Evolutionary conservation across 371 early-diverging fungal genomes (phyloP).

Genomic region (Mucor ambiguus): DNA sequence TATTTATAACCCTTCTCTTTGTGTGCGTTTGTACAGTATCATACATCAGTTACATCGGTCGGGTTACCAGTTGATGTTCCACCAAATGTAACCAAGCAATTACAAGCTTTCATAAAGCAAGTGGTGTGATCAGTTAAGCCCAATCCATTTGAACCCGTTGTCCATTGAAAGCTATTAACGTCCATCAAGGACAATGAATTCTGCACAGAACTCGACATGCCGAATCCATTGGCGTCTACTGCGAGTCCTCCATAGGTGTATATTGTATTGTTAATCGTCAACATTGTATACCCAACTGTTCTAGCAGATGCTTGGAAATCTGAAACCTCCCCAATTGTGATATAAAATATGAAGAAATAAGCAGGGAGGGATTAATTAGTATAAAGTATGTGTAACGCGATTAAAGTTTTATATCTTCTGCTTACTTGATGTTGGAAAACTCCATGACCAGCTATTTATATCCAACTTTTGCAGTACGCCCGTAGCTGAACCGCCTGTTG

Average conservation of each 20-base stretch:
- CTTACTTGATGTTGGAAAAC: slow-evolving; percentile 49
- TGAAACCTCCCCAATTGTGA: slow-evolving; percentile 2
- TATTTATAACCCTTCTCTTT: background rate
- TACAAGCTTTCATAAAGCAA: slow-evolving; percentile 42
- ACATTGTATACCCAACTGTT: slow-evolving; percentile 33
- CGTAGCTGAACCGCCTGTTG: slow-evolving; percentile 30
- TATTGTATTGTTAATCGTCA: slow-evolving; percentile 40
- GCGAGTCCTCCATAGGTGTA: slow-evolving; percentile 49
- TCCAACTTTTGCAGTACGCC: slow-evolving; percentile 48
- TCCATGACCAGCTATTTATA: slow-evolving; percentile 50
- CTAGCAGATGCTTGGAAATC: slow-evolving; percentile 26
- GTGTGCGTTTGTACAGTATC: background rate
- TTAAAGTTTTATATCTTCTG: background rate
- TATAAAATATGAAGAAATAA: background rate
- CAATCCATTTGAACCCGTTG: slow-evolving; percentile 42
- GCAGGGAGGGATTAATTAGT: background rate
- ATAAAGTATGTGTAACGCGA: background rate
- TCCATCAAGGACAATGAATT: slow-evolving; percentile 43
- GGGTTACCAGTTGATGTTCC: slow-evolving; percentile 49
- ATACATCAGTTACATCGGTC: slow-evolving; percentile 38
- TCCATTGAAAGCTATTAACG: slow-evolving; percentile 44
- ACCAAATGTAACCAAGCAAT: slow-evolving; percentile 53
- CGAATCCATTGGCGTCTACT: slow-evolving; percentile 38
- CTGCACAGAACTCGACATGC: slow-evolving; percentile 32
- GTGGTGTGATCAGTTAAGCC: slow-evolving; percentile 48